Percentiles rank a stretch among this genome's conserved stretches.
Conservation (phyloP, 441 rosid genomes). For the Macaranga tanarius region DNA sequence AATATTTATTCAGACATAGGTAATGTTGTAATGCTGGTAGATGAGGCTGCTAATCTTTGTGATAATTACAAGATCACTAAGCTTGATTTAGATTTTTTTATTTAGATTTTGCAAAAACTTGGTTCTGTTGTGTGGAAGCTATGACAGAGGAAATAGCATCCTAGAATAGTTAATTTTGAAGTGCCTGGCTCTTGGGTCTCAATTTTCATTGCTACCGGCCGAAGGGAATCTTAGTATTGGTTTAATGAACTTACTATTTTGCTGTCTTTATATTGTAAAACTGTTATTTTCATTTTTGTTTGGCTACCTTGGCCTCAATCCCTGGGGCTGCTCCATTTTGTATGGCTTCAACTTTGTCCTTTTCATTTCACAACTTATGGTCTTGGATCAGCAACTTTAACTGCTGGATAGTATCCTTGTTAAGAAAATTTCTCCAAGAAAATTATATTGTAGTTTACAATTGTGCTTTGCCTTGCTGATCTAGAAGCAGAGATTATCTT, state of each 20-base stretch:
- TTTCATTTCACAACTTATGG: background rate
- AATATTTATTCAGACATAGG: background rate
- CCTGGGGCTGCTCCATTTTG: background rate
- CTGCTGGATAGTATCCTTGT: background rate
- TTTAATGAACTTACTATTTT: background rate
- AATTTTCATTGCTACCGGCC: background rate
- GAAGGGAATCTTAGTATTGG: background rate
- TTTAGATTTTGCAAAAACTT: conserved; percentile 2
- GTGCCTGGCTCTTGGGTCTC: background rate
- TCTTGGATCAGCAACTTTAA: conserved; percentile 1
- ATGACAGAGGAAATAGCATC: background rate
- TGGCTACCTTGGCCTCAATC: background rate
- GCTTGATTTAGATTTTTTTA: too few relatives aligned
- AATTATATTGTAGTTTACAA: background rate
- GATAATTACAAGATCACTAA: background rate
- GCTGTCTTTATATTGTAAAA: background rate
- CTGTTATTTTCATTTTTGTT: background rate
- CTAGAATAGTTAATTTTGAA: background rate
- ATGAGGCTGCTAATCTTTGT: background rate
- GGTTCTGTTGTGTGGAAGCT: background rate
- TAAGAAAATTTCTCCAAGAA: background rate
- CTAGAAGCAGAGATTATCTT: background rate
- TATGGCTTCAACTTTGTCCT: background rate
- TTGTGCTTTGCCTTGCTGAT: conserved; percentile 13
- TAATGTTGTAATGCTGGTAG: background rate